phyloP scores from a whole-genome alignment of 345 rosid genomes.

The Euphorbia lathyris region DNA sequence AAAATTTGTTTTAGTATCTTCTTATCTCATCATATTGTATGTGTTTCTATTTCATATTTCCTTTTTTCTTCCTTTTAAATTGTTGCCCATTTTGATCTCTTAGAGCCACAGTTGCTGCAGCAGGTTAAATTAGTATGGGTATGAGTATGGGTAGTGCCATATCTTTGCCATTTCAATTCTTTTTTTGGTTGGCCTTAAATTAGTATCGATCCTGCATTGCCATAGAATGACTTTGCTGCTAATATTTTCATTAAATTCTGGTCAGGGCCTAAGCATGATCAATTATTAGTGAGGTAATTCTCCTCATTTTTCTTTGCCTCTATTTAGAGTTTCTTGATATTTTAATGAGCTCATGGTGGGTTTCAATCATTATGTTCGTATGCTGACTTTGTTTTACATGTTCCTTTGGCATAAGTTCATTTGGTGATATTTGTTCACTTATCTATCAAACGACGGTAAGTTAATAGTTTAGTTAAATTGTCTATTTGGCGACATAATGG shows the following conservation, averaged over 20 bases:
- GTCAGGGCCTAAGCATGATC: not conserved
- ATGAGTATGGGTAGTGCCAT: slow-evolving; percentile 24
- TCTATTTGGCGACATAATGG: no score
- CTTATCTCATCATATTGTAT: slow-evolving; percentile 21
- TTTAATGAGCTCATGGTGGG: not conserved
- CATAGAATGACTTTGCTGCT: not conserved
- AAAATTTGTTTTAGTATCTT: slow-evolving; percentile 30
- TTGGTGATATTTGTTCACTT: no score
- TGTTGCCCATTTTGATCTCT: not conserved
- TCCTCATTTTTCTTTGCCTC: not conserved
- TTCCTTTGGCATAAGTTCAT: no score
- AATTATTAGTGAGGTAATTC: not conserved
- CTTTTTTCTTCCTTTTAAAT: not conserved
- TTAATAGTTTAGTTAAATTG: no score
- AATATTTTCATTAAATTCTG: not conserved
- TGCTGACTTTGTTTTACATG: no score
- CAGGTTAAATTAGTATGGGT: slow-evolving; percentile 32
- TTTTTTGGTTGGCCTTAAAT: not conserved
- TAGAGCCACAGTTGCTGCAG: slow-evolving; percentile 32
- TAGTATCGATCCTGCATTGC: not conserved
- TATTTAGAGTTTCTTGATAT: not conserved
- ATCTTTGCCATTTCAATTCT: slow-evolving; percentile 18
- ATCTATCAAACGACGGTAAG: no score
- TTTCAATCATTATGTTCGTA: no score
- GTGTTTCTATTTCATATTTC: slow-evolving; percentile 22